phyloP scores from a whole-genome alignment of 805 yeast species.

The Starmerella vaccinii region DNA sequence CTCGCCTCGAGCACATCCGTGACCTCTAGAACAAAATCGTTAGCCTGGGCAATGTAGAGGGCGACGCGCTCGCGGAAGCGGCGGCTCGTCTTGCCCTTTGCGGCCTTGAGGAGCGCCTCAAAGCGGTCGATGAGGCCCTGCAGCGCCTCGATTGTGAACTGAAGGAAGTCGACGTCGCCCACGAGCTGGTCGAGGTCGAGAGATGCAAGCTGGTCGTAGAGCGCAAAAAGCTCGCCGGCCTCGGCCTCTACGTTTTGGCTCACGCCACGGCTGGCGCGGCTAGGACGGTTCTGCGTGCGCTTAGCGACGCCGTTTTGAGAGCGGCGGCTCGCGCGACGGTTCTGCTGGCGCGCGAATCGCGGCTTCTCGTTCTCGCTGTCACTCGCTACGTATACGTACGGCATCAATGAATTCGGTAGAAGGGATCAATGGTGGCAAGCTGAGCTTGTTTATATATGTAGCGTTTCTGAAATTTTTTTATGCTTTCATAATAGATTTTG shows the following conservation, averaged over 20 bases:
- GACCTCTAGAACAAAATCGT: conserved; percentile 22
- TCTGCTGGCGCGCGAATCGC: conserved; percentile 11
- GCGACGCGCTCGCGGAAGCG: conserved; percentile 27
- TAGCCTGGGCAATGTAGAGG: conserved; percentile 24
- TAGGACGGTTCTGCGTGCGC: conserved; percentile 5
- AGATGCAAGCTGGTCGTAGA: conserved; percentile 25
- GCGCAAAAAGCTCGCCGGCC: conserved; percentile 25
- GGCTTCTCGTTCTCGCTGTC: conserved; percentile 22
- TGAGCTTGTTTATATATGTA: conserved; percentile 11
- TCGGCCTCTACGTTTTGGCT: conserved; percentile 22
- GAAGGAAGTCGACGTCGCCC: conserved; percentile 25
- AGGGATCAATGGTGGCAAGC: conserved; percentile 3
- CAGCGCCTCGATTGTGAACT: conserved; percentile 21
- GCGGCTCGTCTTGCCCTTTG: conserved; percentile 23
- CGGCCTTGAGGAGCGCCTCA: conserved; percentile 23
- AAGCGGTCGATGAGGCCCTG: conserved; percentile 25
- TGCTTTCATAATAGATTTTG: conserved; percentile 16
- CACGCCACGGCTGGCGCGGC: conserved; percentile 1
- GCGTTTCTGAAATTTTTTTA: conserved; percentile 17
- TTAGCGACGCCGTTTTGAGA: conserved; percentile 13
- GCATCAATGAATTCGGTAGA: conserved; percentile 19
- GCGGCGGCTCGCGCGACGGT: conserved; percentile 12
- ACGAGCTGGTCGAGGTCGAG: conserved; percentile 26
- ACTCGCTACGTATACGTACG: conserved; percentile 28
- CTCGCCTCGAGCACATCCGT: conserved; percentile 25